phyloP scores from a whole-genome alignment of 2,329 filamentous ascomycete species.

The Phaeosphaeriaceae sp. region DNA sequence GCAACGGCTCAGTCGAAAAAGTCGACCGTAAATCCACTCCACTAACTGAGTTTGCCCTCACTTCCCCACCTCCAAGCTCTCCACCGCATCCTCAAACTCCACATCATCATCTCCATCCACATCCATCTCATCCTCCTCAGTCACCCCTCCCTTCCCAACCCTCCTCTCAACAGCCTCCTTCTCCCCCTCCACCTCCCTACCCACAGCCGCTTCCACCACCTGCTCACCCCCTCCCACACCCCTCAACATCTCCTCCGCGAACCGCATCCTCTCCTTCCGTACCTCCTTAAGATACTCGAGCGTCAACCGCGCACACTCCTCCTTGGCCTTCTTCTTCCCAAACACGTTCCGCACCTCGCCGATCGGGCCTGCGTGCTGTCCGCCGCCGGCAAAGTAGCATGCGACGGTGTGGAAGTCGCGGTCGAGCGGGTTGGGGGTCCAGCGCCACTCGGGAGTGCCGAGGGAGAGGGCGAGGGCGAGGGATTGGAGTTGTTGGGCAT shows the following conservation, averaged over 20 bases:
- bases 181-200: conserved; percentile 4
- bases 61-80: not conserved
- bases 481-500: conserved; percentile 21
- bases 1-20: no score
- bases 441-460: conserved; percentile 28
- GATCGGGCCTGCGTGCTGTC: conserved; percentile 38
- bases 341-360: conserved; percentile 53
- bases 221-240: conserved; percentile 9
- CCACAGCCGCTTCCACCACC: not conserved
- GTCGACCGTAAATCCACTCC: no score
- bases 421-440: conserved; percentile 7
- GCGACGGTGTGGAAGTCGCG: conserved; percentile 44
- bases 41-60: not conserved
- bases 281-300: conserved; percentile 49
- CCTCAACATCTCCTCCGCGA: conserved; percentile 22
- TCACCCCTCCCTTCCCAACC: not conserved
- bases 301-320: conserved; percentile 55
- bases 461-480: conserved; percentile 32
- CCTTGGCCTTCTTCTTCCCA: conserved; percentile 59
- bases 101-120: conserved; percentile 8
- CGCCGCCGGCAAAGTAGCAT: conserved; percentile 42
- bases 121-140: conserved; percentile 2
- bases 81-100: conserved; percentile 23
- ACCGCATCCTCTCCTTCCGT: conserved; percentile 23
- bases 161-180: not conserved